Base-by-base conservation (phyloP, 169 alveolate species). In the Plasmodium fragile region DNA sequence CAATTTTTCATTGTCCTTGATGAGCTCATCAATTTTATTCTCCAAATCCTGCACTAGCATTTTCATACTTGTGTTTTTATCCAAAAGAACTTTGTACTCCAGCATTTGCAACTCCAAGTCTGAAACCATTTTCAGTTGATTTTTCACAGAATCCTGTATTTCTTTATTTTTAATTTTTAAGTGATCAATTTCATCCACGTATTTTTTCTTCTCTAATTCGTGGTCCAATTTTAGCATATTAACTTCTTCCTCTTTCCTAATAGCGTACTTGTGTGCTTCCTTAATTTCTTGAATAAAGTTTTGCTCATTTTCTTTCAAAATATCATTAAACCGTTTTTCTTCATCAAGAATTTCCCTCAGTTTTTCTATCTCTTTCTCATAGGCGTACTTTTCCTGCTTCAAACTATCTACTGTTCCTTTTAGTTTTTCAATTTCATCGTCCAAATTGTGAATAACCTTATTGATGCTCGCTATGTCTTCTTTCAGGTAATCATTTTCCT, bases 51-150 rank as follows among this genome's bases (percentile, higher is more conserved):
- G 94, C 34, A 91, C 82, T 52, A 81, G 36, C 92, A 91, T 81
- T 53, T 91, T 91, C 94, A 91, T 91, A 25, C 94, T 91, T 8
- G 94, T 91, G 75, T 91, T 91, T 91, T 91, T 91, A 81, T 91
- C 94, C 55, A 91, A 41, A 22, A 91, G 41, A 4, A 91, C 94
- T 80, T 91, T 91, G 32, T 91, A 91, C 82, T 91, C 94, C 55
- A 91, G 55, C 94, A 91, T 80, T 70, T 91, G 82, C 2, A 71
- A 8, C 32, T 91, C 94, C 52, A 91, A 91, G 34, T 91, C 94
- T 16, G 92, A 79, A 2, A 91, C 85, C 82, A 70, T 52, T 70
- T 91, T 91, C 36, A 80, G 30, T 49, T 91, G 71, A 8, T 70
- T 91, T 52, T 91, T 91, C 16, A 80, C 75, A 0, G 94, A 79